These are phyloP conservation scores for Phaeosphaeria sp. DNA, from an alignment of 2,329 filamentous ascomycete species.

Conservation along the genomic window DNA sequence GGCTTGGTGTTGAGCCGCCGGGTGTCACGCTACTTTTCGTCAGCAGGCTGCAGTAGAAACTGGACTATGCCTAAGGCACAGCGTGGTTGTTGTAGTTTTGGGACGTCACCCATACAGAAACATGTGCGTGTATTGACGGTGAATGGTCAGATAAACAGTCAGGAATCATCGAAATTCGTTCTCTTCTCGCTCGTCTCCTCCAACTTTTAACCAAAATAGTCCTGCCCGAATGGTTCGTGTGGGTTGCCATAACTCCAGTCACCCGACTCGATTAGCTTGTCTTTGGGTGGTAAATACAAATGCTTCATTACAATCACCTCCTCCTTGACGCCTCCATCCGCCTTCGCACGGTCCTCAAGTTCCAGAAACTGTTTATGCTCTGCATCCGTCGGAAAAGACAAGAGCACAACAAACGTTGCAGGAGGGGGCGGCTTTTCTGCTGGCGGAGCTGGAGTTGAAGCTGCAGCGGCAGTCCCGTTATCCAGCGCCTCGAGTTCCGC, in stretches of 20 bases:
- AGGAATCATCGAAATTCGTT: too few species aligned
- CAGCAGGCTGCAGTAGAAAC: not conserved
- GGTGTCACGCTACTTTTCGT: not conserved
- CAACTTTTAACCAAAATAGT: not conserved
- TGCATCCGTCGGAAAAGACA: not conserved
- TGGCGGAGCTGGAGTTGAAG: not conserved
- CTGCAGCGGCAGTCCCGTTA: not conserved
- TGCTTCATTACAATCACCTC: not conserved
- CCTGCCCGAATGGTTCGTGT: not conserved
- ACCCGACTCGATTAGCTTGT: not conserved
- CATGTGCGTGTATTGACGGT: too few species aligned
- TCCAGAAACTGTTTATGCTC: not conserved
- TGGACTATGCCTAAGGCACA: not conserved
- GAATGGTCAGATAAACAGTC: too few species aligned
- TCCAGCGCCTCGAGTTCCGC: not conserved
- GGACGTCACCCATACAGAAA: too few species aligned
- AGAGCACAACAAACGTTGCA: not conserved
- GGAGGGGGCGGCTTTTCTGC: not conserved
- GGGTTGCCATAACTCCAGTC: not conserved
- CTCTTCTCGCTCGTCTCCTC: not conserved
- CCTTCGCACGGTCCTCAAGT: not conserved
- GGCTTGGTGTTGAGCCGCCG: slow-evolving; percentile 4
- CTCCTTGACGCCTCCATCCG: not conserved
- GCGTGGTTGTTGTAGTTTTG: too few species aligned
- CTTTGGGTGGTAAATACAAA: not conserved